These are phyloP conservation scores for Trichoderma atroviride DNA, from an alignment of 2,329 filamentous ascomycete genomes.

Conservation along the genomic window DNA sequence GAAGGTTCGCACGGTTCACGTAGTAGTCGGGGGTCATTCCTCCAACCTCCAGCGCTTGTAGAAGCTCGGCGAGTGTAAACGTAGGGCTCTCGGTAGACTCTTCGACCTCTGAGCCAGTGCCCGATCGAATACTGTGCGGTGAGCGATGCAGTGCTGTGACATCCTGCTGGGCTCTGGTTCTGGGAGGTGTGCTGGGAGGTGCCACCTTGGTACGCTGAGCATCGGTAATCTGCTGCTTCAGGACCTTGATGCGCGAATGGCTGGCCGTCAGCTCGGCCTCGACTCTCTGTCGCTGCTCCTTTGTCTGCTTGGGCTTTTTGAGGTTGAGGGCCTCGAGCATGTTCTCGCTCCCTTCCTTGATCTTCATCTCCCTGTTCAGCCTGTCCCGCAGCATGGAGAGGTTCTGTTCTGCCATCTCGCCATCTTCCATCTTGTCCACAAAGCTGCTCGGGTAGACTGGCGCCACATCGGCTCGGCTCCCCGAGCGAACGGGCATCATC, in stretches of 20 bases:
- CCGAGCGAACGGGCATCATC: conserved; percentile 49
- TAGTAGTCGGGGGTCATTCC: conserved; percentile 94
- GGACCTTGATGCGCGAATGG: conserved; percentile 69
- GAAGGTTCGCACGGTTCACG: conserved; percentile 84
- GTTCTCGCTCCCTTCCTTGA: conserved; percentile 97
- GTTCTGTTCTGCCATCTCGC: conserved; percentile 70
- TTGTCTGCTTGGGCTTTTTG: conserved; percentile 95
- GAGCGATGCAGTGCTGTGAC: conserved; percentile 53
- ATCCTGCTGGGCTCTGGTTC: conserved; percentile 52
- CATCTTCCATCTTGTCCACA: conserved; percentile 65
- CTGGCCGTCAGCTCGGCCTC: conserved; percentile 90
- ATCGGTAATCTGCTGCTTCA: conserved; percentile 63
- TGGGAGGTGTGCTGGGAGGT: conserved; percentile 55
- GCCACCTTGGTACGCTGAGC: conserved; percentile 54
- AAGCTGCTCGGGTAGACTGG: conserved; percentile 44
- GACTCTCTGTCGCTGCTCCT: conserved; percentile 76
- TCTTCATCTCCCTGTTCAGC: conserved; percentile 95
- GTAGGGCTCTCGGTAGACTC: conserved; percentile 83
- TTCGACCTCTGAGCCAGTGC: conserved; percentile 64
- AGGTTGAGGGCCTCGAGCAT: conserved; percentile 91
- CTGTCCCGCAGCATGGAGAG: conserved; percentile 77
- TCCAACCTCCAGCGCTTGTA: conserved; percentile 85
- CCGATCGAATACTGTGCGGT: conserved; percentile 58
- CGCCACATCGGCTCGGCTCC: conserved; percentile 42
- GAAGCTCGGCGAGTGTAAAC: conserved; percentile 83